Conservation (phyloP, 2,329 filamentous ascomycete species). For the Cladosporium sp. region DNA sequence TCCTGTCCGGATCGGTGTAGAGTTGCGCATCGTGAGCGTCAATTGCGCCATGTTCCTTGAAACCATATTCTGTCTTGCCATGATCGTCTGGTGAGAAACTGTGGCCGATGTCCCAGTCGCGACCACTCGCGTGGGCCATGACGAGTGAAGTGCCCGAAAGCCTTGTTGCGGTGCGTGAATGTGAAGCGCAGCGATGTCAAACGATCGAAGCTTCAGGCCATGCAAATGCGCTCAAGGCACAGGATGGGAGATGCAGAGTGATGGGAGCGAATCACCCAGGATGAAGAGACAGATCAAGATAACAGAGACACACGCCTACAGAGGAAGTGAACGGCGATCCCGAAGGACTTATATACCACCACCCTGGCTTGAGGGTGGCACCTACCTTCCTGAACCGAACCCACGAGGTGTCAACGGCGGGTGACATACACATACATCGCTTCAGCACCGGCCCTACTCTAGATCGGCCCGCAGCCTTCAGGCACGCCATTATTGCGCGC, state of each 20-base stretch:
- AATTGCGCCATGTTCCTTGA: conserved; percentile 2
- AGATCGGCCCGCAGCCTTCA: background rate
- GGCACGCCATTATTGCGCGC: conserved; percentile 1
- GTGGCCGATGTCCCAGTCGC: conserved; percentile 5
- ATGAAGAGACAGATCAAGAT: background rate
- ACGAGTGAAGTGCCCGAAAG: background rate
- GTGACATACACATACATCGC: conserved; percentile 11
- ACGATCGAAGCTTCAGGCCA: background rate
- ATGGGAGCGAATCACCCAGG: too few relatives aligned
- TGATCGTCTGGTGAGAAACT: background rate
- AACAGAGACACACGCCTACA: background rate
- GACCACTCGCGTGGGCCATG: conserved; percentile 7
- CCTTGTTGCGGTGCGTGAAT: background rate
- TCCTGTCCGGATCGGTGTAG: conserved; percentile 7
- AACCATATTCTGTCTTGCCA: conserved; percentile 7
- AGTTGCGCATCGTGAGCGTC: conserved; percentile 7
- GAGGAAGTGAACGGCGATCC: conserved; percentile 1
- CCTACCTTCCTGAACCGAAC: background rate
- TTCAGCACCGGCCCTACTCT: background rate
- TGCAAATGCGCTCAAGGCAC: background rate
- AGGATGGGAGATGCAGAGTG: background rate
- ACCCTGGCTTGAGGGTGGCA: background rate
- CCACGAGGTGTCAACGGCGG: conserved; percentile 1
- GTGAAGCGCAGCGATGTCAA: background rate
- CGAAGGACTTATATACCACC: conserved; percentile 2